phyloP scores from a whole-genome alignment of 2,329 filamentous ascomycete species.

The Botrytis medusae region DNA sequence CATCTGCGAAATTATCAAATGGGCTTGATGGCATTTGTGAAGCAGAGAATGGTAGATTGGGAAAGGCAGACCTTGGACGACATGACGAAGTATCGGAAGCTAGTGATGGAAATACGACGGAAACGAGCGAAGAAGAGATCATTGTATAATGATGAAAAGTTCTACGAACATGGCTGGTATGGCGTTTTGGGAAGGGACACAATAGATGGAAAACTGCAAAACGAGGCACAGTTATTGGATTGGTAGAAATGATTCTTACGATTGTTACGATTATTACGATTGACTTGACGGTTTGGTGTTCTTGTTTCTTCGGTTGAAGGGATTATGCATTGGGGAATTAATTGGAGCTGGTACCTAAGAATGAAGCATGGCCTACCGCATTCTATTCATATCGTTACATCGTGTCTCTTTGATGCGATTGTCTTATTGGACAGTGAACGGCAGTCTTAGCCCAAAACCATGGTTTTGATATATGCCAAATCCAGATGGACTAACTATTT shows the following conservation, averaged over 20 bases:
- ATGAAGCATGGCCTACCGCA: not conserved
- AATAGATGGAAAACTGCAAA: slow-evolving; percentile 13
- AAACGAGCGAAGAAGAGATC: slow-evolving; percentile 29
- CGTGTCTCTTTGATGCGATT: not conserved
- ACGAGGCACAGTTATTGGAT: not conserved
- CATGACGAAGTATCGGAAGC: not conserved
- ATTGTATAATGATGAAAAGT: slow-evolving; percentile 23
- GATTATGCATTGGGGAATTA: slow-evolving; percentile 1
- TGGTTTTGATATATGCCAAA: not conserved
- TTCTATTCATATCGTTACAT: not conserved
- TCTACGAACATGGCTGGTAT: not conserved
- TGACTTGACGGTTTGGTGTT: not conserved
- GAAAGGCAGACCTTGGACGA: not conserved
- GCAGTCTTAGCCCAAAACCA: not conserved
- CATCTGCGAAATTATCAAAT: not conserved
- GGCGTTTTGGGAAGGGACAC: slow-evolving; percentile 8
- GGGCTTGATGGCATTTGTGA: not conserved
- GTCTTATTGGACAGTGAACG: not conserved
- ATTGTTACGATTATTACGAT: not conserved
- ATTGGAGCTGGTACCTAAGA: slow-evolving; percentile 10
- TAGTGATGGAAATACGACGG: slow-evolving; percentile 23
- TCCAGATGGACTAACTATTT: not conserved
- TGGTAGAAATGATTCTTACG: not conserved
- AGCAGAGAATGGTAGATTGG: not conserved
- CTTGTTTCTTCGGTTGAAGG: not conserved